Evolutionary conservation across 1,284 basidiomycete species (phyloP), one percentile per base, ranked within the genome.

Genomic region (Vanrija sp.): DNA sequence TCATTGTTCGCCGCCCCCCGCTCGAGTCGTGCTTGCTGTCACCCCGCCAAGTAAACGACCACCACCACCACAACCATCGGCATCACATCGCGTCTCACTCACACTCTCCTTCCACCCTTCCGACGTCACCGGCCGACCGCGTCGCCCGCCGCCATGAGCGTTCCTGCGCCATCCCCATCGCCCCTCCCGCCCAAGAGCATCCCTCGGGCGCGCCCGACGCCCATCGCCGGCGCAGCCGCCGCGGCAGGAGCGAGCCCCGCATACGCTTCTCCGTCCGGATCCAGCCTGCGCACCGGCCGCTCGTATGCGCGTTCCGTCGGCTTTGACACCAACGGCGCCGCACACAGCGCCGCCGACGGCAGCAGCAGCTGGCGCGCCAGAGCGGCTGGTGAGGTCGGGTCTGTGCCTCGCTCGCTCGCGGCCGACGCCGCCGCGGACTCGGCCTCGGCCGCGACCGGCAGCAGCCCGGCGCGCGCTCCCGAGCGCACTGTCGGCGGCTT

Each of bases 401-500:
- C 42, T 3, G 19, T 38, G 26, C 29, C 40, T 12, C 39, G 52
- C 15, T 53, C 52, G 40, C 47, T 49, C 38, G 40, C 26, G 47
- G 21, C 47, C 21, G 38, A 39, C 23, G 40, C 23, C 47, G 47
- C 47, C 25, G 47, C 47, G 5, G 46, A 19, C 25, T 38, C 47
- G 47, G 16, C 38, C 40, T 38, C 47, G 29, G 47, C 47, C 10
- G 47, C 38, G n/a, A 39, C 40, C 14, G 49, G 46, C 23, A 38
- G 19, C 28, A 42, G 25, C 18, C 19, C 18, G 5, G 25, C 14
- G 4, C 55, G 48, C 29, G 64, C 58, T 6, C 65, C 67, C 0
- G 67, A 67, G 46, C 64, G 63, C 38, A 69, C 67, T 6, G 63
- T 70, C 15, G 66, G 66, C 21, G 65, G 65, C 15, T 70, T 70